These are phyloP conservation scores for Porcisia deanei DNA, from an alignment of 208 protist species.

Conservation along the genomic window DNA sequence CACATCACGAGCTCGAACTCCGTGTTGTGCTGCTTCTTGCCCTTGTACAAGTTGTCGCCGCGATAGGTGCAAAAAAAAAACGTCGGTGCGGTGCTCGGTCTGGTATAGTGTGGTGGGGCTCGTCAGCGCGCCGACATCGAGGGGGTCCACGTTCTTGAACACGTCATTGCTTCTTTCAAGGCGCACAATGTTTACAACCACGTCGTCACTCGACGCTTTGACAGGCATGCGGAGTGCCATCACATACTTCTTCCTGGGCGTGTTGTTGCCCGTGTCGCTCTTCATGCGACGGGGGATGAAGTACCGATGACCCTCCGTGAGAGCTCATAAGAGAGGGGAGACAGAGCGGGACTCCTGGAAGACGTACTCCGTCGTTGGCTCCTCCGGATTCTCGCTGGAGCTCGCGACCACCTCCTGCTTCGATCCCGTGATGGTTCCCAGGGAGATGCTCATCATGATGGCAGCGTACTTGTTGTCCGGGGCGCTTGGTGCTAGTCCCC, in stretches of 20 bases:
- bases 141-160: conserved; percentile 40
- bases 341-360: conserved; percentile 50
- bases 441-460: conserved; percentile 48
- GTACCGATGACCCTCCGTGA: conserved; percentile 43
- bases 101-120: conserved; percentile 41
- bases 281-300: conserved; percentile 51
- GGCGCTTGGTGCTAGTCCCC: conserved; percentile 37
- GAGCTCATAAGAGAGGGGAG: conserved; percentile 39
- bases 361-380: conserved; percentile 41
- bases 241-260: conserved; percentile 41
- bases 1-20: conserved; percentile 32
- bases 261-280: conserved; percentile 45
- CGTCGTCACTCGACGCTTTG: conserved; percentile 23
- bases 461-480: conserved; percentile 49
- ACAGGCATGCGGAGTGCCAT: conserved; percentile 31
- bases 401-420: conserved; percentile 37
- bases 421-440: conserved; percentile 31
- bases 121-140: conserved; percentile 32
- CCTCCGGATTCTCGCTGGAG: conserved; percentile 43
- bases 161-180: conserved; percentile 35
- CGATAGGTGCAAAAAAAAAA: conserved; percentile 30
- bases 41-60: conserved; percentile 38
- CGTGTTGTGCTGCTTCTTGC: conserved; percentile 39
- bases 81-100: conserved; percentile 28
- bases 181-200: conserved; percentile 37